phyloP scores from a whole-genome alignment of 306 rosid genomes.

The Ormosia emarginata region DNA sequence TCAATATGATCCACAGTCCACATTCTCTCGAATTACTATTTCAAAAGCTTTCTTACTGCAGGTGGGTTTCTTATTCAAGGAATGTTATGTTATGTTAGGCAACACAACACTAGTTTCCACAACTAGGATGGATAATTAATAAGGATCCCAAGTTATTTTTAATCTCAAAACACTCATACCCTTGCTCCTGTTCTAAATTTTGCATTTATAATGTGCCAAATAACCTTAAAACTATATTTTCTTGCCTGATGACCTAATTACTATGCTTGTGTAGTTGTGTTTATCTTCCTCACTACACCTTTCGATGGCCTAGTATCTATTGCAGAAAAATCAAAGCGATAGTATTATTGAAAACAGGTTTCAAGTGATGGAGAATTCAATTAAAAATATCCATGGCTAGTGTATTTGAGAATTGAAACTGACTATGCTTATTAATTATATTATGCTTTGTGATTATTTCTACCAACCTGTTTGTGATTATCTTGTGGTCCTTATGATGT shows the following conservation, averaged over 20 bases:
- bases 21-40: too few species aligned
- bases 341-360: not conserved
- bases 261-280: too few species aligned
- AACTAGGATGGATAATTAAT: too few species aligned
- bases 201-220: not conserved
- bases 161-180: not conserved
- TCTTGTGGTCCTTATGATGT: constrained; percentile 31
- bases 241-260: not conserved
- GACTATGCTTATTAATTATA: not conserved
- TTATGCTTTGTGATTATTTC: constrained; percentile 2
- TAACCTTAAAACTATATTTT: not conserved
- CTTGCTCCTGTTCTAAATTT: not conserved
- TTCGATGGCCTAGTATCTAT: too few species aligned
- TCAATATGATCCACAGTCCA: too few species aligned
- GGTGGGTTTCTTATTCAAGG: too few species aligned
- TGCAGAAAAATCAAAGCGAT: not conserved
- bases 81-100: too few species aligned
- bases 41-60: too few species aligned
- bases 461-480: not conserved
- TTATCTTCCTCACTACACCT: too few species aligned
- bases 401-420: not conserved
- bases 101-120: too few species aligned
- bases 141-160: not conserved
- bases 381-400: not conserved
- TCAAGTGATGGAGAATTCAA: not conserved